Evolutionary conservation across 441 rosid species (phyloP).

Genomic region (Erysimum pusillum): DNA sequence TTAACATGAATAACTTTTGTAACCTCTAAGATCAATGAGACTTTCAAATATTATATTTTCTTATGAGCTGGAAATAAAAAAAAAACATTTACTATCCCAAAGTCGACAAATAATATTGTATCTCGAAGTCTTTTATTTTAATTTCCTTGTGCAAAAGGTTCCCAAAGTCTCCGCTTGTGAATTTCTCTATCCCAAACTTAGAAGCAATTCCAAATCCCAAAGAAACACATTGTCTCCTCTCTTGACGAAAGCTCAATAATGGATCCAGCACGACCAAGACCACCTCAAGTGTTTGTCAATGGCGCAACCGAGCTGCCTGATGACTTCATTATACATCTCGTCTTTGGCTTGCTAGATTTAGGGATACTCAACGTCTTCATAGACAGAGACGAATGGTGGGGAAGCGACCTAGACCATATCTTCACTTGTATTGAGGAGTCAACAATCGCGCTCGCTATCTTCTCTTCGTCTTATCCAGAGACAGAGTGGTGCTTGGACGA

Average conservation of each 20-base stretch:
- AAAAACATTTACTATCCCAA: no score
- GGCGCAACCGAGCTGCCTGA: not conserved
- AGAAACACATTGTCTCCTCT: not conserved
- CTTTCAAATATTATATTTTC: no score
- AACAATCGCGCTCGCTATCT: constrained; percentile 27
- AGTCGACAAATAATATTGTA: no score
- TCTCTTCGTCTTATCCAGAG: constrained; percentile 25
- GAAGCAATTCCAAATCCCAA: not conserved
- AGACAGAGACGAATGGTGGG: no score
- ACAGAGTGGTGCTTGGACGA: constrained; percentile 36
- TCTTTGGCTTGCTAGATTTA: no score
- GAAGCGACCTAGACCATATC: no score
- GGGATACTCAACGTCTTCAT: no score
- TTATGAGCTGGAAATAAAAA: no score
- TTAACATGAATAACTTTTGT: no score
- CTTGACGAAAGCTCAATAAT: not conserved
- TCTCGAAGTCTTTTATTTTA: no score
- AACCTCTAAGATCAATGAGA: no score
- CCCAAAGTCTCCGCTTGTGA: not conserved
- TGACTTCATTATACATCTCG: not conserved
- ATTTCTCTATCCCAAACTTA: no score
- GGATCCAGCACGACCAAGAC: not conserved
- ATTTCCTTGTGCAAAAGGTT: not conserved
- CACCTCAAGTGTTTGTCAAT: not conserved
- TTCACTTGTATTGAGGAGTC: constrained; percentile 8